Evolutionary conservation across 2,329 filamentous ascomycete genomes (phyloP), one percentile per base, ranked within the genome.

Genomic region (Curvularia lunata): DNA sequence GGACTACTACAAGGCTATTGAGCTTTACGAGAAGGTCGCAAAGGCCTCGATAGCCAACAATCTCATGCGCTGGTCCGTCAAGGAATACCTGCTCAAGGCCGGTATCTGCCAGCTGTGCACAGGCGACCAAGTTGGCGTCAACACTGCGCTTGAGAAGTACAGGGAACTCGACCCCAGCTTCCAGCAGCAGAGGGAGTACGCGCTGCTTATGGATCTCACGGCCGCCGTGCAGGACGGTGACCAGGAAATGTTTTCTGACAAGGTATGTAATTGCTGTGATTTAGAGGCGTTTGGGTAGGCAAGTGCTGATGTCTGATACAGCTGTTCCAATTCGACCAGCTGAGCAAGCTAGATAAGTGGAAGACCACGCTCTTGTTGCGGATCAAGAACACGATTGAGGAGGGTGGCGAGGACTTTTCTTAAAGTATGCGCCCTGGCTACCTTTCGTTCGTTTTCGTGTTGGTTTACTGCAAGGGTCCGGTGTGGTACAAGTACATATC

Each of bases 281-380:
- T 25, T n/a, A 6, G 9, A 25, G 13, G 12, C 13, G 7, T 10
- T 3, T 41, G 16, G 19, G 6, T 16, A 27, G 34, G 10, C 3
- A 5, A 47, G 12, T 58, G 28, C 59, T 66, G 23, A 66, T 40
- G 5, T 23, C 1, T 16, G 5, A 12, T 30, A n/a, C 40, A 70
- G 69, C 78, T 96, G 63, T 96, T 90, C 82, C 88, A 94, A 76
- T 98, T 87, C 74, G 92, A 97, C 76, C 91, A 96, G 81, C 84
- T 97, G 80, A 95, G 88, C 80, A 95, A 95, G 83, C 81, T 98
- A 72, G 93, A 97, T 75, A 95, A 94, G 82, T 98, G 94, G 94
- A 97, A 97, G 89, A 97, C 91, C 49, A 91, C 89, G 30, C 81
- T 97, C 56, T 78, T 97, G 62, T 80, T 96, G 72, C 86, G 88